phyloP scores from a whole-genome alignment of 148 eudicot species.

The Vaccinium macrocarpon region DNA sequence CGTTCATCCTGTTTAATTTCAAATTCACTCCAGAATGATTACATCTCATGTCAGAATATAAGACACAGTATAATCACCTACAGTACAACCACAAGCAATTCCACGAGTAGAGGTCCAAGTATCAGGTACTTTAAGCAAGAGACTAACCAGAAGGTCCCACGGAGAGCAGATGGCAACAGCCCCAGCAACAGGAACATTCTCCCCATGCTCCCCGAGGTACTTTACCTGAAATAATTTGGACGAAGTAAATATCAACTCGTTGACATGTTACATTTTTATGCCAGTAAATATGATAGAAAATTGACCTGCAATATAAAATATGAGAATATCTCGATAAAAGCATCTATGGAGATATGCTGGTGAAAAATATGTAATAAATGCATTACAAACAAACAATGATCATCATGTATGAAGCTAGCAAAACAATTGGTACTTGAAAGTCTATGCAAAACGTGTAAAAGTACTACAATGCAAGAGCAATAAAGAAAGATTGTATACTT shows the following conservation, averaged over 20 bases:
- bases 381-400: neutral
- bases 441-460: neutral
- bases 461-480: neutral
- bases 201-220: slow-evolving; percentile 94
- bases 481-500: neutral
- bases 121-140: neutral
- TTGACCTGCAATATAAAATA: neutral
- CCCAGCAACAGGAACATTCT: slow-evolving; percentile 75
- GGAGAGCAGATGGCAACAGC: slow-evolving; percentile 92
- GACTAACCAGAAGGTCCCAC: slow-evolving; percentile 95
- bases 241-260: neutral
- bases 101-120: neutral
- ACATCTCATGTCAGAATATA: neutral
- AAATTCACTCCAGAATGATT: neutral
- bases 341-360: neutral
- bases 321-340: neutral
- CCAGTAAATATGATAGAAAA: neutral
- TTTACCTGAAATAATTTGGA: slow-evolving; percentile 55
- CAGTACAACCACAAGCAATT: neutral
- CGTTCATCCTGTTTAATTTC: neutral
- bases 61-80: neutral
- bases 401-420: neutral
- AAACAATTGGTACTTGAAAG: neutral
- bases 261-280: neutral
- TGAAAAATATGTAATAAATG: neutral